These are phyloP conservation scores for Leucosporidium creatinivorum DNA, from an alignment of 768 basidiomycete genomes.

Conservation along the genomic window DNA sequence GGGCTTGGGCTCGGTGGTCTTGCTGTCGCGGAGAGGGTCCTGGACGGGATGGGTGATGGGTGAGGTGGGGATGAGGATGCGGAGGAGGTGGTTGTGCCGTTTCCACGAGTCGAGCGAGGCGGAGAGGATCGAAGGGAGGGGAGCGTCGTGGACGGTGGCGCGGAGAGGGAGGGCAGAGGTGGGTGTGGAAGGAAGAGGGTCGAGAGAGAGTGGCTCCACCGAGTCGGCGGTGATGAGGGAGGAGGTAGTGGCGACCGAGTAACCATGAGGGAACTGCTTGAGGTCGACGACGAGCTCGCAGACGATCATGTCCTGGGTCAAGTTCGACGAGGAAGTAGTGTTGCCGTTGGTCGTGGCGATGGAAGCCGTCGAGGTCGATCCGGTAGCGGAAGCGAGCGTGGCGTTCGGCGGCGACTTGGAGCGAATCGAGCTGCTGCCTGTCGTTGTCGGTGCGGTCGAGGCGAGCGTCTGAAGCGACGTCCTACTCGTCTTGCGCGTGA, in stretches of 20 bases:
- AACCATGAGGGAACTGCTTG: slow-evolving; percentile 71
- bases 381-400: not conserved
- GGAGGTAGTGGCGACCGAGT: slow-evolving; percentile 45
- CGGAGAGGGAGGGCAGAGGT: slow-evolving; percentile 38
- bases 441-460: not conserved
- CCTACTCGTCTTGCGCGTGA: slow-evolving; percentile 21
- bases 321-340: not conserved
- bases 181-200: slow-evolving; percentile 10
- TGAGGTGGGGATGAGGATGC: slow-evolving; percentile 72
- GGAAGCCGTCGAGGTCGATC: slow-evolving; percentile 1
- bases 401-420: slow-evolving; percentile 9
- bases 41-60: slow-evolving; percentile 67
- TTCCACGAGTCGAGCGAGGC: slow-evolving; percentile 48
- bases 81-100: slow-evolving; percentile 60
- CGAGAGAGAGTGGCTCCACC: slow-evolving; percentile 46
- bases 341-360: not conserved
- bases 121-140: slow-evolving; percentile 58
- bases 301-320: slow-evolving; percentile 57
- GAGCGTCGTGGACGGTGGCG: slow-evolving; percentile 64
- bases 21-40: slow-evolving; percentile 73
- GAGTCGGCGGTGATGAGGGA: not conserved
- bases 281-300: slow-evolving; percentile 74
- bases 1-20: slow-evolving; percentile 45
- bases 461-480: slow-evolving; percentile 7
- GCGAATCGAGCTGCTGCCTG: not conserved